Conservation (phyloP, 1,139 yeast species). For the Geotrichum europaeum region DNA sequence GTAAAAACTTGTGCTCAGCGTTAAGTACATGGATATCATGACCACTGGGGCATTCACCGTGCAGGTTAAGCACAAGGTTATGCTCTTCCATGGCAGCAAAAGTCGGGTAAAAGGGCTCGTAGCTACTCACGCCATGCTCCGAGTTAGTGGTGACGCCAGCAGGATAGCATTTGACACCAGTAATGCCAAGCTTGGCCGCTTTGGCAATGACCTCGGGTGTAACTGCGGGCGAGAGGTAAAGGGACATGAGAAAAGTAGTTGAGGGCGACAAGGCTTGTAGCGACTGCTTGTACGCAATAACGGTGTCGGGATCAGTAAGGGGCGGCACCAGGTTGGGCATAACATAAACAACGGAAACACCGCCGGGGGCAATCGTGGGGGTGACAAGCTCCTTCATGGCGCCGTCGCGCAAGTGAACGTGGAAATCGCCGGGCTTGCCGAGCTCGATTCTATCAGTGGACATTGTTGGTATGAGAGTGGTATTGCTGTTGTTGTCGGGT, state of each 20-base stretch:
- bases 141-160: conserved; percentile 99
- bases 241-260: conserved; percentile 86
- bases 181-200: conserved; percentile 68
- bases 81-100: conserved; percentile 81
- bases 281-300: conserved; percentile 57
- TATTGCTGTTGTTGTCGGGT: not conserved
- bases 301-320: conserved; percentile 70
- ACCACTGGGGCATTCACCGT: conserved; percentile 78
- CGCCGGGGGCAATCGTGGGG: conserved; percentile 87
- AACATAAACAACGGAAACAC: conserved; percentile 81
- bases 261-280: conserved; percentile 67
- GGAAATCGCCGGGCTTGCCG: conserved; percentile 91
- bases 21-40: conserved; percentile 76
- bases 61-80: conserved; percentile 73
- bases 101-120: conserved; percentile 78
- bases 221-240: conserved; percentile 68
- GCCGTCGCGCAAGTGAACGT: conserved; percentile 92
- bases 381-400: conserved; percentile 85
- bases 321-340: conserved; percentile 98
- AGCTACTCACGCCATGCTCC: conserved; percentile 85
- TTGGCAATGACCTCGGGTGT: conserved; percentile 78
- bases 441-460: conserved; percentile 42
- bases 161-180: conserved; percentile 89
- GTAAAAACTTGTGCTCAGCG: conserved; percentile 89
- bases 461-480: not conserved